These are phyloP conservation scores for Talaromyces proteolyticus DNA, from an alignment of 495 filamentous ascomycete genomes.

Conservation along the genomic window DNA sequence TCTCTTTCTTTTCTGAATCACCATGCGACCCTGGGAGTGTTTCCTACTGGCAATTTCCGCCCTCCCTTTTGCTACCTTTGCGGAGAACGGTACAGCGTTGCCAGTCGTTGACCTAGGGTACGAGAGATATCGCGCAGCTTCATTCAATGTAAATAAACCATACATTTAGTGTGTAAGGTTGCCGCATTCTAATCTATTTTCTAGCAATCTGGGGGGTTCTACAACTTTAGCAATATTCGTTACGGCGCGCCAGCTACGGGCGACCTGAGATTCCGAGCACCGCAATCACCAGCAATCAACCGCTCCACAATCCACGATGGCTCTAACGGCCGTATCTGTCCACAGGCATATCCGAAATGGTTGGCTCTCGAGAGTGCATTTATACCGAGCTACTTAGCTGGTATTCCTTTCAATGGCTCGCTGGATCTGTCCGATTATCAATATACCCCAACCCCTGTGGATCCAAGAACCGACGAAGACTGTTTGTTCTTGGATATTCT, in stretches of 20 bases:
- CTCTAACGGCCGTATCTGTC: constrained; percentile 38
- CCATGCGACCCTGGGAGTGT: too few relatives aligned
- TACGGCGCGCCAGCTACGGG: constrained; percentile 52
- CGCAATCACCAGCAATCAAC: constrained; percentile 18
- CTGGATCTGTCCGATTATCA: too few relatives aligned
- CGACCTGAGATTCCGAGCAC: constrained; percentile 45
- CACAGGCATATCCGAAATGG: constrained; percentile 41
- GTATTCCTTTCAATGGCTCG: too few relatives aligned
- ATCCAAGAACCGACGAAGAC: constrained; percentile 46
- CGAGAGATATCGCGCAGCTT: constrained; percentile 39
- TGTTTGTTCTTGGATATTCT: constrained; percentile 54
- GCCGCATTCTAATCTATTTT: constrained; percentile 9
- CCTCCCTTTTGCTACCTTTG: too few relatives aligned
- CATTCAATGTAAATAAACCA: constrained; percentile 30
- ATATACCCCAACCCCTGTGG: constrained; percentile 15
- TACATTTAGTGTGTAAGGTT: background rate
- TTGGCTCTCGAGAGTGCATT: too few relatives aligned
- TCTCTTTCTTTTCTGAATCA: too few relatives aligned
- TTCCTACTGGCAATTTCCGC: too few relatives aligned
- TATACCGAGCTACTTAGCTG: too few relatives aligned
- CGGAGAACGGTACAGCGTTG: too few relatives aligned
- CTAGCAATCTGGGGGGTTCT: constrained; percentile 19
- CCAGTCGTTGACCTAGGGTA: constrained; percentile 48
- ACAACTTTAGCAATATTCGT: constrained; percentile 56
- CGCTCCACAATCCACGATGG: constrained; percentile 37